Evolutionary conservation across 1,284 basidiomycete genomes (phyloP).

Genomic region (Sporisorium iseilematis-ciliati): DNA sequence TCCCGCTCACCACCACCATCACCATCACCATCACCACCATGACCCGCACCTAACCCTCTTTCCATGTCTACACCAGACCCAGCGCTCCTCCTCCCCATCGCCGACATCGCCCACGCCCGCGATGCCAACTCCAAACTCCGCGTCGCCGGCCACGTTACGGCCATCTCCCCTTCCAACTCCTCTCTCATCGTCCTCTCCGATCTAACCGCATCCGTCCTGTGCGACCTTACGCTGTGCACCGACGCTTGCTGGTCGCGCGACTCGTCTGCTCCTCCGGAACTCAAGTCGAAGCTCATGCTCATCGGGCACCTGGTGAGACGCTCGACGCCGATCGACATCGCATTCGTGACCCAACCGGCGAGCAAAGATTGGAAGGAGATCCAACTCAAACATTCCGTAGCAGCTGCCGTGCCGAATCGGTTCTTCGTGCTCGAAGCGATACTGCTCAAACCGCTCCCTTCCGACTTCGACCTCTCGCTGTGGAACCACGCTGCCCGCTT

Average conservation of each 20-base stretch:
- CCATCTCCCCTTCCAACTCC: slow-evolving; percentile 13
- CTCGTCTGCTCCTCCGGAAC: slow-evolving; percentile 8
- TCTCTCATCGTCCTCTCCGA: slow-evolving; percentile 27
- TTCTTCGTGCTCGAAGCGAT: slow-evolving; percentile 38
- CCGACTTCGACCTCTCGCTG: slow-evolving; percentile 24
- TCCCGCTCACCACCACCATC: background rate
- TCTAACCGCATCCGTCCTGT: slow-evolving; percentile 12
- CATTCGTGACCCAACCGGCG: background rate
- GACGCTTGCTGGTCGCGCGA: background rate
- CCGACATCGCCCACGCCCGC: slow-evolving; percentile 27
- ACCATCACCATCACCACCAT: background rate
- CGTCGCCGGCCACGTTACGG: slow-evolving; percentile 28
- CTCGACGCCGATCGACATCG: background rate
- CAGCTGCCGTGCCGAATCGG: slow-evolving; percentile 12
- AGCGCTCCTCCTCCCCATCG: slow-evolving; percentile 34
- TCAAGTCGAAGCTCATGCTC: slow-evolving; percentile 33
- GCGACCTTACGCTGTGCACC: slow-evolving; percentile 38
- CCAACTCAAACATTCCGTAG: background rate
- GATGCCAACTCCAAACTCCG: slow-evolving; percentile 29
- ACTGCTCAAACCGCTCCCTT: slow-evolving; percentile 19
- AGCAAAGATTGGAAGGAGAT: background rate
- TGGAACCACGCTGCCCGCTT: slow-evolving; percentile 37
- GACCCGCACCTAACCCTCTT: too few relatives aligned
- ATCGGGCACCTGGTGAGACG: slow-evolving; percentile 23
- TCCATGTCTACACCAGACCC: slow-evolving; percentile 11